Evolutionary conservation across 139 green algal species (phyloP), one percentile per base, ranked within the genome.

Genomic region (Mesotaenium endlicherianum): DNA sequence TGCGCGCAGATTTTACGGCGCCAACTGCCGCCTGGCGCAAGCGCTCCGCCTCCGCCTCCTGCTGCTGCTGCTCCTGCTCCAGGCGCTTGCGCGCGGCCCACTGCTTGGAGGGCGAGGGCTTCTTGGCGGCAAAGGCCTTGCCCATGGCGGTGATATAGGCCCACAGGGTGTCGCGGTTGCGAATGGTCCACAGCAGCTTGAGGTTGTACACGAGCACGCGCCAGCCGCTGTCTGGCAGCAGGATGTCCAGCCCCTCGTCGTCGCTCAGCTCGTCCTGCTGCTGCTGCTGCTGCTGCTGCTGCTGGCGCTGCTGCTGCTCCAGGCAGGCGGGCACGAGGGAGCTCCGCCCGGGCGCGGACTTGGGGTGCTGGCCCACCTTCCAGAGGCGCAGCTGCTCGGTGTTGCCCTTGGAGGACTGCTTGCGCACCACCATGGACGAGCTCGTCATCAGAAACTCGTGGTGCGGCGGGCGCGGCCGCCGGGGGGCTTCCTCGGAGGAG

Each of bases 221-320:
- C 81, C 55, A 85, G 59, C 81, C 86, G 41, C 85, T 75, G n/a
- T 87, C 81, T n/a, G 80, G 36, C 26, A 77, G 16, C 8, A 60
- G 47, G 31, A 79, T 60, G 3, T 67, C 41, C 44, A 43, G 20
- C 47, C 49, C 75, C 16, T 72, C 60, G 41, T 72, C 60, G 11
- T 72, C 60, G 6, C 36, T 72, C 60, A 36, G 20, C 26, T 64
- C 45, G 1, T 20, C 45, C 57, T n/a, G 75, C 26, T 57, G 75
- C 17, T 26, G 39, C 40, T 38, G 34, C n/a, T 58, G 41, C 30
- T 77, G 31, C 47, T 11, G 11, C 8, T 26, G 47, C 47, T 8
- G 47, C 8, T 57, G 47, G 11, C 47, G 8, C 47, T 57, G 47
- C 8, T 57, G 47, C 47, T 8, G 11, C 47, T 57, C 8, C 8